Evolutionary conservation across 805 yeast genomes (phyloP).

Genomic region (Kuraishia ogatae): DNA sequence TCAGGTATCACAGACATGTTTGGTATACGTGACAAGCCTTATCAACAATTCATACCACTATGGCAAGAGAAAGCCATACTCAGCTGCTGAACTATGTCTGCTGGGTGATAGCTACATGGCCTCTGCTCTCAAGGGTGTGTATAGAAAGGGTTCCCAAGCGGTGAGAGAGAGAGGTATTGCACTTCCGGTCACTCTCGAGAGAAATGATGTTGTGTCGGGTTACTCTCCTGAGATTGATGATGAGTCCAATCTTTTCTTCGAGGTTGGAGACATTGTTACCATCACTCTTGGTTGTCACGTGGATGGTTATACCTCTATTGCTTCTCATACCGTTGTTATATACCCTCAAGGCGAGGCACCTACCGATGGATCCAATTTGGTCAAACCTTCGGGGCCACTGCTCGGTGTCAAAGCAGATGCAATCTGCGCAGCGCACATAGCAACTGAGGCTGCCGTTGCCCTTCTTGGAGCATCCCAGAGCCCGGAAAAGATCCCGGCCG

Average conservation of each 20-base stretch:
- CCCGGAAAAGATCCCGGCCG: conserved; percentile 67
- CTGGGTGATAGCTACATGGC: conserved; percentile 71
- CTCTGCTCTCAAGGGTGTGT: conserved; percentile 50
- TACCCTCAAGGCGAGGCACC: conserved; percentile 46
- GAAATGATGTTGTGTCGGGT: conserved; percentile 68
- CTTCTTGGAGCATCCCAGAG: conserved; percentile 64
- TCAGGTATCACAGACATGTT: conserved; percentile 76
- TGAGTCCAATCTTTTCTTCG: conserved; percentile 33
- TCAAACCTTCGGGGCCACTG: conserved; percentile 66
- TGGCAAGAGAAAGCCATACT: conserved; percentile 34
- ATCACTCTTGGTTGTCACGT: conserved; percentile 83
- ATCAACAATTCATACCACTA: conserved; percentile 71
- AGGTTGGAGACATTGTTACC: conserved; percentile 80
- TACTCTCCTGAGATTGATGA: conserved; percentile 83
- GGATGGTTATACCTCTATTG: conserved; percentile 89
- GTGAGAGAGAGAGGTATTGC: conserved; percentile 89
- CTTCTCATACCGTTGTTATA: conserved; percentile 80
- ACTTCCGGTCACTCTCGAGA: conserved; percentile 82
- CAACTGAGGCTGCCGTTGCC: conserved; percentile 76
- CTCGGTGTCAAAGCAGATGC: conserved; percentile 86
- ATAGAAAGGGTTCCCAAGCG: conserved; percentile 38
- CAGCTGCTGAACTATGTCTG: conserved; percentile 68
- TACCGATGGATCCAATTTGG: conserved; percentile 21
- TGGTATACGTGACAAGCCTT: conserved; percentile 54
- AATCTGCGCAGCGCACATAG: conserved; percentile 79